Conservation (phyloP, 331 rosid genomes). For the Malus hybrid region DNA sequence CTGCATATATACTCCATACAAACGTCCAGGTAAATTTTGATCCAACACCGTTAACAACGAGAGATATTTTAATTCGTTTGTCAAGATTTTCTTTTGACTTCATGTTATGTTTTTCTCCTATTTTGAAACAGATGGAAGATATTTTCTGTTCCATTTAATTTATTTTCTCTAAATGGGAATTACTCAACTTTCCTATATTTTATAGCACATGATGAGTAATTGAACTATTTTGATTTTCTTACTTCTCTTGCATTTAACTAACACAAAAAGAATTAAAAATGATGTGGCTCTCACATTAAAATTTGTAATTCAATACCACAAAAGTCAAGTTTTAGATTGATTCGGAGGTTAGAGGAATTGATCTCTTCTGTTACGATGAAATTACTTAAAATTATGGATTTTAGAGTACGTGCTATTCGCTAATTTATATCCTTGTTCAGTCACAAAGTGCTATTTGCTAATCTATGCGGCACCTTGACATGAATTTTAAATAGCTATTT, state of each 20-base stretch:
- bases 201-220: no score
- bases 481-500: neutral
- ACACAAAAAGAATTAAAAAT: no score
- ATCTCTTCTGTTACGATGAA: neutral
- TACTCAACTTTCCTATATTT: no score
- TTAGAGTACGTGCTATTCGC: no score
- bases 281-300: no score
- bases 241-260: no score
- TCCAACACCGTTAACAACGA: neutral
- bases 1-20: neutral
- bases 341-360: neutral
- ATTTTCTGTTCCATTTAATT: neutral
- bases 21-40: conserved; percentile 3
- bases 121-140: neutral
- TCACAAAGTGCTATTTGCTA: neutral
- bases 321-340: no score
- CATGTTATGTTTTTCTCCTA: neutral
- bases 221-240: no score
- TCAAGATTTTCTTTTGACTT: neutral
- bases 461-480: neutral
- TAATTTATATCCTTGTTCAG: no score
- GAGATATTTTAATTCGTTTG: neutral
- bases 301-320: neutral
- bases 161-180: no score
- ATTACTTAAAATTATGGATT: no score